A percentile compares a stretch with the other conserved stretches of the same genome.
phyloP scores from a whole-genome alignment of 2,329 filamentous ascomycete genomes.

The Xylariales sp. region DNA sequence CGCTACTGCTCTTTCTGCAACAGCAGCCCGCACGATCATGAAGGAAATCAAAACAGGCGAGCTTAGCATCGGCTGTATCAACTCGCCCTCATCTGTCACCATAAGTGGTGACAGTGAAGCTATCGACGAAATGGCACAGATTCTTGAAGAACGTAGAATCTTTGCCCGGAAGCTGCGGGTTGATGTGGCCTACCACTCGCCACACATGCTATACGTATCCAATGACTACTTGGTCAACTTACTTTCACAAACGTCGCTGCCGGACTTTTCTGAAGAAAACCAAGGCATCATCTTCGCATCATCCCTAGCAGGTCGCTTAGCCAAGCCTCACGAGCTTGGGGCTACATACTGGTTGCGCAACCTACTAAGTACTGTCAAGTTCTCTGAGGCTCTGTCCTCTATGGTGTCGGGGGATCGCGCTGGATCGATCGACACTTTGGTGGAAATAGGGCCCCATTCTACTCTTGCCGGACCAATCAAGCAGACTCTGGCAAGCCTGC shows the following conservation, averaged over 20 bases:
- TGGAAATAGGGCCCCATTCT: constrained; percentile 24
- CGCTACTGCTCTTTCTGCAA: not conserved
- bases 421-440: constrained; percentile 7
- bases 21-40: not conserved
- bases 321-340: no score
- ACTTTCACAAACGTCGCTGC: not conserved
- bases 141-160: constrained; percentile 19
- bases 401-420: not conserved
- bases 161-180: constrained; percentile 24
- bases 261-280: constrained; percentile 8
- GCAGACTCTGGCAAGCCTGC: constrained; percentile 14
- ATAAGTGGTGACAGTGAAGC: constrained; percentile 26
- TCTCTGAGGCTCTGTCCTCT: not conserved
- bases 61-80: constrained; percentile 15
- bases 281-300: constrained; percentile 5
- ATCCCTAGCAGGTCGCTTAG: no score
- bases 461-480: constrained; percentile 16
- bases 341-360: not conserved
- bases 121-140: constrained; percentile 18
- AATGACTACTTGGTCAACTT: constrained; percentile 16
- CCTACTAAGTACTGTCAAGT: not conserved
- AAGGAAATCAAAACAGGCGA: not conserved
- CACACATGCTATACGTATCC: constrained; percentile 21
- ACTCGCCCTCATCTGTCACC: constrained; percentile 29
- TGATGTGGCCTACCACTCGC: constrained; percentile 25